Percentiles rank a stretch among this genome's conserved stretches.
Evolutionary conservation across 495 filamentous ascomycete species (phyloP).

Genomic region (Trichocladium antarcticum): DNA sequence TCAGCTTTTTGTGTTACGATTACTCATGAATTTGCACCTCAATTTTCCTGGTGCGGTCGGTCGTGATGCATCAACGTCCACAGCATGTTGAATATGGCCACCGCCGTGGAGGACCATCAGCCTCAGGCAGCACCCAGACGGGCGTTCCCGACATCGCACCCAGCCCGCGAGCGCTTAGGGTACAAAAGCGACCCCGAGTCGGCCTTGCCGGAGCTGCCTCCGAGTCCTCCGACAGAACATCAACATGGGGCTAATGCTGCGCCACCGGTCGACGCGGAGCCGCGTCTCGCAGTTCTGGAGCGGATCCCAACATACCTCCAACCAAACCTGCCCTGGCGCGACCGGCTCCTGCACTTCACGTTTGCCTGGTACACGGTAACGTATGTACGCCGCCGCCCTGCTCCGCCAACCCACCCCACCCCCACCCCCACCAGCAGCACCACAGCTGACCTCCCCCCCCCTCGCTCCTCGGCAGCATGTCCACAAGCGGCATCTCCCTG

Average conservation of each 20-base stretch:
- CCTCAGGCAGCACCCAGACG: background rate
- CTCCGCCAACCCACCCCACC: background rate
- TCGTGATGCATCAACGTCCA: too few relatives aligned
- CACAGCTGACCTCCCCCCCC: conserved; percentile 51
- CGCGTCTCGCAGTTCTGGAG: conserved; percentile 10
- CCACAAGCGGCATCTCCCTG: conserved; percentile 53
- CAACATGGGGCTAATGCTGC: background rate
- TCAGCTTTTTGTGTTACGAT: too few relatives aligned
- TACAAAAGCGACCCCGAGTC: background rate
- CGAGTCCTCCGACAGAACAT: too few relatives aligned
- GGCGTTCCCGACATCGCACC: background rate
- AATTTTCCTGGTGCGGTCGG: too few relatives aligned
- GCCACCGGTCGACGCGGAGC: background rate
- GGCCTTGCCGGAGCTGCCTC: background rate
- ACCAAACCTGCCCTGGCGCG: conserved; percentile 21
- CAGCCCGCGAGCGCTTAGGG: background rate
- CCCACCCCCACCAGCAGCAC: conserved; percentile 39
- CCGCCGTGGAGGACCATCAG: conserved; percentile 4
- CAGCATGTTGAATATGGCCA: conserved; percentile 4
- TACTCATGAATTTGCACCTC: too few relatives aligned
- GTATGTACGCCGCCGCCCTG: conserved; percentile 5
- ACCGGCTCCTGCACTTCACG: conserved; percentile 55
- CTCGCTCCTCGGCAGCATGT: conserved; percentile 50
- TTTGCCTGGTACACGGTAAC: conserved; percentile 62
- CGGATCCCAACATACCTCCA: conserved; percentile 23